Conservation (phyloP, 2,329 filamentous ascomycete genomes). For the Fusarium begoniae region DNA sequence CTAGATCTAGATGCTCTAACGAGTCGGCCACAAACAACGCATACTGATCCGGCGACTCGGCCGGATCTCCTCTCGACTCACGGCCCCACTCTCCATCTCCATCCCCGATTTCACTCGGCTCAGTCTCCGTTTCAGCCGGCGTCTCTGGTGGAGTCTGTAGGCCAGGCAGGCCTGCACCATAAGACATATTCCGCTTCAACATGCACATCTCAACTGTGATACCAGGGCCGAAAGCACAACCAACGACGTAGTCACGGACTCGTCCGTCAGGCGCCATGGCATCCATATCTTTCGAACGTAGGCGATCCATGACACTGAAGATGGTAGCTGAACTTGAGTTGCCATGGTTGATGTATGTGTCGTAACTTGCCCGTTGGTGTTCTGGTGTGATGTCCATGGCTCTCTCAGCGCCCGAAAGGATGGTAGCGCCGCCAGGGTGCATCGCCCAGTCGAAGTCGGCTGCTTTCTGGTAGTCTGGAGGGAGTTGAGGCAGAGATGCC, state of each 20-base stretch:
- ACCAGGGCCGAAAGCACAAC: constrained; percentile 75
- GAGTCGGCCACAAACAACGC: constrained; percentile 34
- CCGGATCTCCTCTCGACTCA: constrained; percentile 23
- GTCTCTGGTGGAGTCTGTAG: constrained; percentile 64
- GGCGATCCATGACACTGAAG: constrained; percentile 70
- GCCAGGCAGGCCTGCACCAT: constrained; percentile 42
- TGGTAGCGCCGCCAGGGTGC: constrained; percentile 74
- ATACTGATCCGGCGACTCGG: constrained; percentile 25
- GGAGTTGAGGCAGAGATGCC: constrained; percentile 56
- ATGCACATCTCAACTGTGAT: constrained; percentile 75
- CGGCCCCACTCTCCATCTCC: constrained; percentile 24
- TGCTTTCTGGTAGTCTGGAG: constrained; percentile 55
- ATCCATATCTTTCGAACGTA: constrained; percentile 70
- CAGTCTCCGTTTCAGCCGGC: constrained; percentile 64
- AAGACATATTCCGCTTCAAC: constrained; percentile 57
- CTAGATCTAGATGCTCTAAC: constrained; percentile 39
- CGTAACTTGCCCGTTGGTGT: constrained; percentile 75
- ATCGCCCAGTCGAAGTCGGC: constrained; percentile 77
- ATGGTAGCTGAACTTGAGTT: constrained; percentile 77
- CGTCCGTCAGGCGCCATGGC: constrained; percentile 59
- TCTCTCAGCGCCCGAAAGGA: constrained; percentile 70
- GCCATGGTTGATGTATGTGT: constrained; percentile 73
- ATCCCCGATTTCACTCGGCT: constrained; percentile 58
- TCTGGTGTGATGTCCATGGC: constrained; percentile 66
- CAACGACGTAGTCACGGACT: constrained; percentile 67